Conservation (phyloP, 2,329 filamentous ascomycete species). For the Monosporascus sp. region DNA sequence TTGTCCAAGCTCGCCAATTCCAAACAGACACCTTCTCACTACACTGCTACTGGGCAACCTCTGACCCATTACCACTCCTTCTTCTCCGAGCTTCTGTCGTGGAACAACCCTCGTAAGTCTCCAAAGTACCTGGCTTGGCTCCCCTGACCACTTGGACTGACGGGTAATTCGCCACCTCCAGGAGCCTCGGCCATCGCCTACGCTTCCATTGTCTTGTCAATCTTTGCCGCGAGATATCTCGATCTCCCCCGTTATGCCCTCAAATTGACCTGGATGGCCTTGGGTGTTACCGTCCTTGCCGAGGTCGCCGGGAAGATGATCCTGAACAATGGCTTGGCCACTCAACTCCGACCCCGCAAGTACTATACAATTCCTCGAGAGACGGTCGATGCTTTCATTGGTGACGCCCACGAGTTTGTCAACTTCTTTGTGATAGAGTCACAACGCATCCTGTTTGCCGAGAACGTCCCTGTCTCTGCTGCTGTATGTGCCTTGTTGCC, state of each 20-base stretch:
- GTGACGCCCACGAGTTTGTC: constrained; percentile 62
- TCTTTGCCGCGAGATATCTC: constrained; percentile 61
- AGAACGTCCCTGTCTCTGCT: constrained; percentile 58
- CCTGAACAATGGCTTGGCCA: constrained; percentile 57
- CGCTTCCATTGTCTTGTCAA: constrained; percentile 49
- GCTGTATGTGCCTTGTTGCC: constrained; percentile 42
- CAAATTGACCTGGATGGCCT: constrained; percentile 60
- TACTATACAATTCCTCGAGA: constrained; percentile 64
- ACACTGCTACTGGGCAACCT: constrained; percentile 56
- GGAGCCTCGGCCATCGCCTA: constrained; percentile 64
- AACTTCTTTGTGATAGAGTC: constrained; percentile 70
- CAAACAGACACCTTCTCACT: constrained; percentile 48
- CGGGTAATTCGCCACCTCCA: constrained; percentile 25
- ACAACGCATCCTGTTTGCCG: constrained; percentile 63
- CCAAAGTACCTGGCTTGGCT: constrained; percentile 5
- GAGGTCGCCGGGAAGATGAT: constrained; percentile 58
- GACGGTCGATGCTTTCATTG: constrained; percentile 55
- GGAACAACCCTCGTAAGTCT: constrained; percentile 61
- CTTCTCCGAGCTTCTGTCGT: constrained; percentile 65
- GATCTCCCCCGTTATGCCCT: constrained; percentile 61
- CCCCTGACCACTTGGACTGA: constrained; percentile 12
- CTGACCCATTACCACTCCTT: constrained; percentile 68
- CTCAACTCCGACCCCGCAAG: constrained; percentile 61
- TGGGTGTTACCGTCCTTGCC: constrained; percentile 55
- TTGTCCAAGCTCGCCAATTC: constrained; percentile 54